Evolutionary conservation across 257 asterid species (phyloP).

Genomic region (Petunia secreta): DNA sequence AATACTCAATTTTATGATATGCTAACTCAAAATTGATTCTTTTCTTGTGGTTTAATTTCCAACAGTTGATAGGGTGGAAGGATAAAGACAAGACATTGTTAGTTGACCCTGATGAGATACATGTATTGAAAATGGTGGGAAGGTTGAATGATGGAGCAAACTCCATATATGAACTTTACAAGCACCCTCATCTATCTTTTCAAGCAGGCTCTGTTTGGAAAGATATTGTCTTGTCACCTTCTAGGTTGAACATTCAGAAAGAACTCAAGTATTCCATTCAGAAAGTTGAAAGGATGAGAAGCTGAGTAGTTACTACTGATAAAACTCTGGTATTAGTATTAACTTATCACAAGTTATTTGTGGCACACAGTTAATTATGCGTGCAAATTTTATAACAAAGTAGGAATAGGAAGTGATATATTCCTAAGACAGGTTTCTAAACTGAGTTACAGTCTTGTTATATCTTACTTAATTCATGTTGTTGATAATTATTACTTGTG

Average conservation of each 20-base stretch:
- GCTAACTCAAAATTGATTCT: conserved; percentile 27
- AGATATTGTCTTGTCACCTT: conserved; percentile 92
- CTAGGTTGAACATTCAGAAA: conserved; percentile 88
- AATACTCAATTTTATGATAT: background rate
- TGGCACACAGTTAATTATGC: background rate
- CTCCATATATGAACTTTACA: conserved; percentile 78
- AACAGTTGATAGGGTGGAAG: conserved; percentile 94
- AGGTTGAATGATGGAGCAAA: conserved; percentile 71
- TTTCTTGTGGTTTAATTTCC: conserved; percentile 18
- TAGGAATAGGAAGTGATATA: background rate
- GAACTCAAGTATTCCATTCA: conserved; percentile 90
- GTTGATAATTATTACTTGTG: background rate
- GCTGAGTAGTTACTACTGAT: background rate
- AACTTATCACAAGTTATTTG: background rate
- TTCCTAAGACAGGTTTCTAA: background rate
- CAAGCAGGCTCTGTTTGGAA: conserved; percentile 90
- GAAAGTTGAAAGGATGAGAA: conserved; percentile 59
- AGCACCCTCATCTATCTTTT: conserved; percentile 67
- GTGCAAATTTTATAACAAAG: background rate
- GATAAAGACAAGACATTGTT: conserved; percentile 81
- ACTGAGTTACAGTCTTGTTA: background rate
- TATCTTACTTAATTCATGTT: background rate
- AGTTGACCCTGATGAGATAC: conserved; percentile 92
- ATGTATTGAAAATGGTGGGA: conserved; percentile 55
- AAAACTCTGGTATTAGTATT: background rate